phyloP scores from a whole-genome alignment of 345 rosid species.

The Dovyalis caffra region DNA sequence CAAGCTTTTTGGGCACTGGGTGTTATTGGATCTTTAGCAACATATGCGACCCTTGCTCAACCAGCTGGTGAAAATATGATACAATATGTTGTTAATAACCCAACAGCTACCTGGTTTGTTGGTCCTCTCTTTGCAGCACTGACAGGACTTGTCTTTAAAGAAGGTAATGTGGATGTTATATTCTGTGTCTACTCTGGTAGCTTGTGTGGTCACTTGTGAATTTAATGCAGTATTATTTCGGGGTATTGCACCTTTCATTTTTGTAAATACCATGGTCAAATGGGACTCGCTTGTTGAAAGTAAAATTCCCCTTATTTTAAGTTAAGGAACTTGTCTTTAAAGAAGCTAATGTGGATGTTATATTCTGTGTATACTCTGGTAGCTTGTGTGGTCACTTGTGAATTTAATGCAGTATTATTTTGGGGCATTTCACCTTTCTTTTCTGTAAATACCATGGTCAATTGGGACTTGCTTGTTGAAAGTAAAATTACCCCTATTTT shows the following conservation, averaged over 20 bases:
- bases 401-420: neutral
- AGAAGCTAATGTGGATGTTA: conserved; percentile 52
- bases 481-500: too few relatives aligned
- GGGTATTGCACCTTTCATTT: too few relatives aligned
- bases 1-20: conserved; percentile 93
- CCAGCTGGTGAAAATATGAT: conserved; percentile 68
- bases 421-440: too few relatives aligned
- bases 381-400: too few relatives aligned
- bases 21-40: conserved; percentile 60
- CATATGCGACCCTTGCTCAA: conserved; percentile 58
- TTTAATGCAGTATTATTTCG: neutral
- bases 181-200: neutral
- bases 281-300: too few relatives aligned
- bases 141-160: conserved; percentile 93
- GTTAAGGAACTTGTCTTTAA: conserved; percentile 96
- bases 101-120: conserved; percentile 75
- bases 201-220: too few relatives aligned
- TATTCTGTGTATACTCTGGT: conserved; percentile 1
- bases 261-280: too few relatives aligned
- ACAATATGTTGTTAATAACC: conserved; percentile 65
- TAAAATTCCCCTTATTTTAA: too few relatives aligned
- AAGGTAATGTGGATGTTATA: conserved; percentile 45
- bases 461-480: too few relatives aligned
- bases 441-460: too few relatives aligned
- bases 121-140: conserved; percentile 91